Base-by-base conservation (phyloP, 148 eudicot genomes). In the Persicaria tinctoria region DNA sequence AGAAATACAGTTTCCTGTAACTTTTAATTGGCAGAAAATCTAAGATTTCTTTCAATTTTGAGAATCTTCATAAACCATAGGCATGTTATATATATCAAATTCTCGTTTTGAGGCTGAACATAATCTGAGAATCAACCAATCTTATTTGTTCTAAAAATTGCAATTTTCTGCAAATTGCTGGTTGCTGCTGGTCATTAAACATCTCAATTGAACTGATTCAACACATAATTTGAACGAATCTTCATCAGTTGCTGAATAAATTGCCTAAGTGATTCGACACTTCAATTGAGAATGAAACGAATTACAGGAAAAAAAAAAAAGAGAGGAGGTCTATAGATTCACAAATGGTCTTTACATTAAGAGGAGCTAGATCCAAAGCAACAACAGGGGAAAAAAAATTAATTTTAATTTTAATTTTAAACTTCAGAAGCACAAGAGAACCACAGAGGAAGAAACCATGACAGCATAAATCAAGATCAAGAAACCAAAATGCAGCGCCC, bases 401-500 rank as follows among this genome's bases (percentile, higher is more conserved):
- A 1, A 27, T 27, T 27, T 27, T 27, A 27, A 27, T 27, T 27
- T 27, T 27, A 71, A 32, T 14, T 14, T 3, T 11, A 59, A 9
- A 53, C 1, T 8, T 80, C 78, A 95, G 68, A 81, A 95, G 69
- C 98, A 95, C 55, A 95, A 91, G 64, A 95, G 80, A 75, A 96
- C 97, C 84, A 96, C 97, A 80, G 94, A 86, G 5, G 99, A 92
- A 79, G 99, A 86, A 6, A 96, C 86, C 92, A 87, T 90, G 73
- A 92, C 90, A 0, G 82, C 87, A 90, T 92, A 96, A 76, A 96
- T 79, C 16, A 96, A 82, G 57, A 92, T 85, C 85, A 96, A 89
- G 77, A 96, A 96, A 68, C 97, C 97, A 84, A 96, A 96, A 85
- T 96, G 85, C 86, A 96, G 73, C 27, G 87, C 97, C 99, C 97